Evolutionary conservation across 768 basidiomycete species (phyloP).

Genomic region (Boletus insuetus): DNA sequence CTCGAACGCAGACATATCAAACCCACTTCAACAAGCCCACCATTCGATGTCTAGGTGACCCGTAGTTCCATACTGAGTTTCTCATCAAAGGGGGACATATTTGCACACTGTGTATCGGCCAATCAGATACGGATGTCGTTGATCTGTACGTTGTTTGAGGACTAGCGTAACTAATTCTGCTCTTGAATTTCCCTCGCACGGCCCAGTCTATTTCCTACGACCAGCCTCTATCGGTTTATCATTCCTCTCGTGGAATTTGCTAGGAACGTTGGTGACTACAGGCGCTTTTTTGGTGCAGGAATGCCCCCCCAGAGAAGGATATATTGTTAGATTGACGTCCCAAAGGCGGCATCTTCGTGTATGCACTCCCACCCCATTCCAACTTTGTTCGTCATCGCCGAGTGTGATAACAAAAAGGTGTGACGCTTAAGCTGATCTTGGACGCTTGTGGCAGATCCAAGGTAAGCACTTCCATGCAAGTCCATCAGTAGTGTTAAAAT

Average conservation of each 20-base stretch:
- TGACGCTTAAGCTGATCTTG: background rate
- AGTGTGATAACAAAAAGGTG: background rate
- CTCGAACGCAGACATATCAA: slow-evolving; percentile 24
- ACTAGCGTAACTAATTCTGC: background rate
- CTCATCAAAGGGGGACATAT: background rate
- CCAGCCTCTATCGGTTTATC: background rate
- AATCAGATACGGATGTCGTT: background rate
- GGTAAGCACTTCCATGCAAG: slow-evolving; percentile 3
- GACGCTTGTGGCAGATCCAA: background rate
- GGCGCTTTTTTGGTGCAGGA: background rate
- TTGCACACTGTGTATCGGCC: too few species aligned
- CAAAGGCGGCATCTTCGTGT: background rate
- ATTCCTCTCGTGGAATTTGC: background rate
- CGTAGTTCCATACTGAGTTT: background rate
- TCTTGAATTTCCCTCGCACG: slow-evolving; percentile 3
- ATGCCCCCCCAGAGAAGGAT: background rate
- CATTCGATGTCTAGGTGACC: background rate
- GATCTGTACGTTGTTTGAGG: background rate
- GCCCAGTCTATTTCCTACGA: background rate
- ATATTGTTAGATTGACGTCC: background rate
- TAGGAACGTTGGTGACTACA: background rate
- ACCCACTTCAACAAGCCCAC: too few species aligned
- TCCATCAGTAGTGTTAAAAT: background rate
- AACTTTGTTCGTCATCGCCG: background rate
- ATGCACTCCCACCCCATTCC: background rate